Base-by-base conservation (phyloP, 129 eudicot species). In the Flaveria trinervia region DNA sequence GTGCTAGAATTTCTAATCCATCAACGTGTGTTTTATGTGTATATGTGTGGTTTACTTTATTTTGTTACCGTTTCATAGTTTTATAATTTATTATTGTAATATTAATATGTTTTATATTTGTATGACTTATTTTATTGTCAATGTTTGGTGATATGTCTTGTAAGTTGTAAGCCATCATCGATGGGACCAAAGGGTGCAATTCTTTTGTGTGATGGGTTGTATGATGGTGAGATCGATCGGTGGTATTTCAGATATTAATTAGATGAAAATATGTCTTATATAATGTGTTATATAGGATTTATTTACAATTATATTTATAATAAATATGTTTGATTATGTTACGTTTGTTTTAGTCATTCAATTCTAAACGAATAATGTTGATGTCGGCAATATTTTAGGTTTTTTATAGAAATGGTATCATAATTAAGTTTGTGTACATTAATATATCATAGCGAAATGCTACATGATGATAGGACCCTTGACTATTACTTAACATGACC, bases 91-190 rank as follows among this genome's bases (percentile, higher is more conserved):
- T 20, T 7, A 11, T 49, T 49, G 54, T 13, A 13, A 49, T 49
- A 15, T 11, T 2, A 49, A 14, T 49, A 6, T 13, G 23, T 59
- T 25, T 15, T 23, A 22, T 15, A 59, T 23, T 5, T 59, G 13
- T 45, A 56, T 56, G 22, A 26, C 17, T 15, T 61, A 61, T 61
- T 26, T 23, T 15, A 9, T 61, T 18, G 68, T 61, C 68, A 61
- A 61, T 61, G 17, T 61, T 61, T 61, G 68, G 68, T 61, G 68
- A 61, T 26, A 61, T 61, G 41, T 61, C 68, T 26, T 61, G 68
- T 4, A 45, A 45, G 50, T 26, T 61, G 68, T 4, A 61, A 61
- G 68, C 43, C 68, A 61, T 61, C 43, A 61, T 4, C 68, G 0
- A 61, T 61, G 68, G 43, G 68, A 28, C 68, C 41, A 61, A 61